Percentiles rank a stretch among this genome's conserved stretches.
Conservation (phyloP, 345 rosid species). For the Brassica incana region DNA sequence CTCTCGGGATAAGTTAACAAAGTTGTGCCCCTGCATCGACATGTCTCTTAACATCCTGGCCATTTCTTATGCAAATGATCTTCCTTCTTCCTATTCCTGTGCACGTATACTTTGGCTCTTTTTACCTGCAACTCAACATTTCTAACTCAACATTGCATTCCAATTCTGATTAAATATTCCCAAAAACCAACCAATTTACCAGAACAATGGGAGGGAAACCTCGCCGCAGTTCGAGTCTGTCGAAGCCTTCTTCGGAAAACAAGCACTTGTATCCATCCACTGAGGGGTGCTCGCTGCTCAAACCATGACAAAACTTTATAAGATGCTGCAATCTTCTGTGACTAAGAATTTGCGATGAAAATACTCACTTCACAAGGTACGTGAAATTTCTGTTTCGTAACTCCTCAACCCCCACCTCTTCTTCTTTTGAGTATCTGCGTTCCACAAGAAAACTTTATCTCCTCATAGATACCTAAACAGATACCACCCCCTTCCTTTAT, state of each 20-base stretch:
- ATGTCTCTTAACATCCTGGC: slow-evolving; percentile 57
- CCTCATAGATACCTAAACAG: background rate
- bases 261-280: slow-evolving; percentile 78
- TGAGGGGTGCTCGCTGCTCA: slow-evolving; percentile 63
- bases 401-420: slow-evolving; percentile 60
- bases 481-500: background rate
- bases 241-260: slow-evolving; percentile 61
- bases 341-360: slow-evolving; percentile 7
- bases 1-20: slow-evolving; percentile 8
- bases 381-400: slow-evolving; percentile 62
- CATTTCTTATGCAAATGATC: slow-evolving; percentile 45
- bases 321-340: slow-evolving; percentile 6
- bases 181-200: slow-evolving; percentile 45
- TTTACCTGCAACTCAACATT: slow-evolving; percentile 52
- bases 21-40: background rate
- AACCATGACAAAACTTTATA: slow-evolving; percentile 24
- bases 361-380: slow-evolving; percentile 67
- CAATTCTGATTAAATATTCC: background rate
- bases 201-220: slow-evolving; percentile 58
- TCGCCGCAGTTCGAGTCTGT: slow-evolving; percentile 52
- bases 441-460: slow-evolving; percentile 20
- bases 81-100: slow-evolving; percentile 45
- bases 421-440: slow-evolving; percentile 95
- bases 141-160: slow-evolving; percentile 18
- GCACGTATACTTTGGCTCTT: slow-evolving; percentile 69